Conservation (phyloP, 2,329 filamentous ascomycete genomes). For the Diaporthe sp. region DNA sequence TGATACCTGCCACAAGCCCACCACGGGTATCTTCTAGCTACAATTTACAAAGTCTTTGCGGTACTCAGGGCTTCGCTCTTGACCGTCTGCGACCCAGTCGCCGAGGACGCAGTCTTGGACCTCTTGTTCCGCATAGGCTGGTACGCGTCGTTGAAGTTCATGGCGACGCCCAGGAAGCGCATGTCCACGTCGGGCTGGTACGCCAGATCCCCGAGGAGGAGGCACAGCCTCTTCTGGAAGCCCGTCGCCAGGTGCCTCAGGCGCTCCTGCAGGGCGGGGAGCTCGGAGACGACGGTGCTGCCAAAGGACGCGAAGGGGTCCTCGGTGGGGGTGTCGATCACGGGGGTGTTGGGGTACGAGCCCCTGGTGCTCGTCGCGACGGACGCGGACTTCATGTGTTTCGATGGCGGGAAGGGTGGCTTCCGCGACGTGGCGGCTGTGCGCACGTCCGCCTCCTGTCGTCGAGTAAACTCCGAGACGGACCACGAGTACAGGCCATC, state of each 20-base stretch:
- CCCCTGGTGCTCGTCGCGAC: conserved; percentile 46
- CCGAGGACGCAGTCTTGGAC: conserved; percentile 33
- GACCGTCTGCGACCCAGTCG: conserved; percentile 31
- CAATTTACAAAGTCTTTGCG: conserved; percentile 22
- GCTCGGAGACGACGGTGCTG: conserved; percentile 70
- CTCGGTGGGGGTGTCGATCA: conserved; percentile 38
- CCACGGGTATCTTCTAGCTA: neutral
- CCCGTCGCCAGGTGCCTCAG: conserved; percentile 79
- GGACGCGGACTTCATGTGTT: conserved; percentile 42
- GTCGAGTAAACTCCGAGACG: conserved; percentile 90
- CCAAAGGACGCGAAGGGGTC: conserved; percentile 58
- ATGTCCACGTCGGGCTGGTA: conserved; percentile 96
- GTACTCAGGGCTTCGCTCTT: conserved; percentile 25
- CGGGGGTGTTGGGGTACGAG: conserved; percentile 43
- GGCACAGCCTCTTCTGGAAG: conserved; percentile 83
- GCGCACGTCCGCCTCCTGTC: conserved; percentile 86
- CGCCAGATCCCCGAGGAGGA: conserved; percentile 88
- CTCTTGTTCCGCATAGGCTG: conserved; percentile 72
- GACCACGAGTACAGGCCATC: conserved; percentile 96
- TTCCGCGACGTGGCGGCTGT: conserved; percentile 59
- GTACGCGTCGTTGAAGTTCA: conserved; percentile 99
- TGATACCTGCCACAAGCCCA: neutral
- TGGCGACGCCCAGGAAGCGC: conserved; percentile 93
- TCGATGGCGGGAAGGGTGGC: conserved; percentile 22
- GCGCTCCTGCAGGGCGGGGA: conserved; percentile 81